Evolutionary conservation across 345 rosid genomes (phyloP), one percentile per base, ranked within the genome.

Genomic region (Lagerstroemia speciosa): DNA sequence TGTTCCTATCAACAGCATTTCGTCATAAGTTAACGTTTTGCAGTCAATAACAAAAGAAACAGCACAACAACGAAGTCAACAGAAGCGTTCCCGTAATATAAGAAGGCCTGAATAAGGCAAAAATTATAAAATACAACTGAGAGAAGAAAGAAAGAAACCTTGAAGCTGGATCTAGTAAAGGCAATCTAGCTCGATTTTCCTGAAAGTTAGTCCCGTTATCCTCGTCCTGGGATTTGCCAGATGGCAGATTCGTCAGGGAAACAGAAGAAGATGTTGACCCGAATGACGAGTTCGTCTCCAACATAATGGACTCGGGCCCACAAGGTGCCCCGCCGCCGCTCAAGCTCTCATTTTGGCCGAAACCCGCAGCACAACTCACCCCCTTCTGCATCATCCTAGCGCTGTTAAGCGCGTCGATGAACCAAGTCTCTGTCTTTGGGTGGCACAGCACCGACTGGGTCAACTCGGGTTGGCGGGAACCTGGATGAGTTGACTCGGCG

Each of bases 391-490:
- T 74, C 69, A 79, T 79, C 80, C 79, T 82, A 17, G 86, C 82
- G 65, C 84, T 80, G 78, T 82, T 86, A 69, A 92, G 78, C 55
- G 87, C 93, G 70, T 92, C 98, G 33, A 78, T 82, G 67, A 92
- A 89, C 96, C 93, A 92, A 48, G 76, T 68, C 72, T 89, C 98
- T 2, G 90, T 86, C 83, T 81, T 92, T 3, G 96, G 96, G 30
- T 89, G 90, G 30, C 66, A 52, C 33, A 73, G 62, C 57, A 43
- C 64, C 5, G 66, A 74, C 67, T 81, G 80, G 37, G 69, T 38
- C 45, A 53, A 24, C n/a, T 17, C 53, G 7, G 53, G 1, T 12
- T 48, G 22, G 53, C 53, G 53, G 22, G 24, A 16, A 14, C 16
- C 46, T 2, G 46, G 10, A 14, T 48, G 69, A 68, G 61, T 4